Conservation (phyloP, 768 basidiomycete species). For the Calocybe indica region DNA sequence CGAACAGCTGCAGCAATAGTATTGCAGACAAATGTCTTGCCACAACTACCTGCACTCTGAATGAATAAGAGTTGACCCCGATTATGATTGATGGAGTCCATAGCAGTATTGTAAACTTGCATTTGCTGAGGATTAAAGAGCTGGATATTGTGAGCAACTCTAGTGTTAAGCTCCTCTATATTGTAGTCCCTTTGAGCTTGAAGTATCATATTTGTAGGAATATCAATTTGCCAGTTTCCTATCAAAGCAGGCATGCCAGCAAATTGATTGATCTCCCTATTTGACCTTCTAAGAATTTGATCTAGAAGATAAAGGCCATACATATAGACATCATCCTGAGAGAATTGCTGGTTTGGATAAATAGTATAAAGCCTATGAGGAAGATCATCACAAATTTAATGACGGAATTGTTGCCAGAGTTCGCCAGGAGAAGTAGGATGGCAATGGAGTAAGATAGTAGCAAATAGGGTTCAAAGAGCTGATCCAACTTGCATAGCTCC, state of each 20-base stretch:
- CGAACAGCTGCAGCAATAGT: conserved; percentile 19
- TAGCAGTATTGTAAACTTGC: conserved; percentile 8
- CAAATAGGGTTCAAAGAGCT: conserved; percentile 27
- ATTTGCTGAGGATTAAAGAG: conserved; percentile 3
- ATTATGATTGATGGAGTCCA: conserved; percentile 9
- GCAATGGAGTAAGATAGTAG: conserved; percentile 25
- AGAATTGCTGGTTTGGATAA: conserved; percentile 5
- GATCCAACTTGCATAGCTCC: conserved; percentile 28
- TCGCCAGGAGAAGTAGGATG: conserved; percentile 21
- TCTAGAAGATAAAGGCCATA: conserved; percentile 35
- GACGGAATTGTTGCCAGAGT: conserved; percentile 31
- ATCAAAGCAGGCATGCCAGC: conserved; percentile 17
- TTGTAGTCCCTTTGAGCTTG: conserved; percentile 16
- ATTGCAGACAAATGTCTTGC: conserved; percentile 31
- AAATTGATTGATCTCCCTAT: conserved; percentile 19
- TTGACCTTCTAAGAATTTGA: too few relatives aligned
- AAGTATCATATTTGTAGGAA: too few relatives aligned
- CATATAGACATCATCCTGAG: conserved; percentile 26
- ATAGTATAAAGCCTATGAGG: conserved; percentile 16
- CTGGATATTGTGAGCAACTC: conserved; percentile 19
- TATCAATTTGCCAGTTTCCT: conserved; percentile 12
- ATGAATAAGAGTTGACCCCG: conserved; percentile 25
- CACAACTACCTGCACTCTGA: conserved; percentile 30
- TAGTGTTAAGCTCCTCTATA: conserved; percentile 26
- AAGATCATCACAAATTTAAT: conserved; percentile 39